phyloP scores from a whole-genome alignment of 192 early-diverging fungal species.

The Coemansia sp. region DNA sequence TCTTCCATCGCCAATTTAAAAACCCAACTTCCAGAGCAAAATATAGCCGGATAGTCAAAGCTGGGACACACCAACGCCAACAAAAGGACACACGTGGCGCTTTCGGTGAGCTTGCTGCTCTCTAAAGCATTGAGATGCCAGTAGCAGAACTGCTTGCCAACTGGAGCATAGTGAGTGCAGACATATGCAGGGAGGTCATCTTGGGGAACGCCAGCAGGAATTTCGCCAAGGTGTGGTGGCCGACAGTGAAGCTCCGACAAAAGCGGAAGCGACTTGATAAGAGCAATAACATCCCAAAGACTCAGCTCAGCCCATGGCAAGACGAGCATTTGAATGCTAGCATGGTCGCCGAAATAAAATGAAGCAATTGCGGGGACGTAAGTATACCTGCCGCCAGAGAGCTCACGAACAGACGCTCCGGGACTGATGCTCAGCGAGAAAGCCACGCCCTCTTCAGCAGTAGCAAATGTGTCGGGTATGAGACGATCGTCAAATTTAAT shows the following conservation, averaged over 20 bases:
- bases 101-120: not conserved
- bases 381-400: too few species aligned
- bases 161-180: not conserved
- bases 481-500: not conserved
- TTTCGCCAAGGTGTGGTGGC: not conserved
- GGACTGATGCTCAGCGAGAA: not conserved
- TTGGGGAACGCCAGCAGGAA: not conserved
- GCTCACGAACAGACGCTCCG: not conserved
- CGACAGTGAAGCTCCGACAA: not conserved
- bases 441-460: not conserved
- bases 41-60: too few species aligned
- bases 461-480: not conserved
- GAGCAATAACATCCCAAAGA: not conserved
- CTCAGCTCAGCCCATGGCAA: not conserved
- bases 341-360: not conserved
- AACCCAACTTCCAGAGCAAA: too few species aligned
- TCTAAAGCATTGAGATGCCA: not conserved
- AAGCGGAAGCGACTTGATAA: not conserved
- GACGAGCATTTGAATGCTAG: not conserved
- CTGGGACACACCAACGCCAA: too few species aligned
- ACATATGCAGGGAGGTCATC: not conserved
- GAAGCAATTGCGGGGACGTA: not conserved
- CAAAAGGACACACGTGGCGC: not conserved
- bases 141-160: not conserved
- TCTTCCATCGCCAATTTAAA: too few species aligned